A percentile compares a stretch with the other conserved stretches of the same genome.
Conservation (phyloP, 1,139 yeast species). For the Yamadazyma atlantica region DNA sequence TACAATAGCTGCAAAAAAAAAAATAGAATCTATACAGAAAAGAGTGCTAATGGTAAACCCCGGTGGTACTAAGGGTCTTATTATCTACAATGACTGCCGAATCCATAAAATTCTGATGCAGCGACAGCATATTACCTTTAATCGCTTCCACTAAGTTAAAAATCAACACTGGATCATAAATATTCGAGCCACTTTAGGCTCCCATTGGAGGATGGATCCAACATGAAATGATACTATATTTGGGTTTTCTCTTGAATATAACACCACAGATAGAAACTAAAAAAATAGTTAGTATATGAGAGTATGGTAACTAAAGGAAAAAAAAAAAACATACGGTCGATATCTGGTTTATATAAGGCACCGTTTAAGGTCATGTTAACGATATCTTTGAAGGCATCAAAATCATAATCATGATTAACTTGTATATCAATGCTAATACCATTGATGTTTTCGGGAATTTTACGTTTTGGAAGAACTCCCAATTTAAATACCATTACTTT, state of each 20-base stretch:
- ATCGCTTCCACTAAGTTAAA: constrained; percentile 16
- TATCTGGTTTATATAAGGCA: constrained; percentile 15
- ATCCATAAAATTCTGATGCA: constrained; percentile 5
- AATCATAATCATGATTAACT: constrained; percentile 11
- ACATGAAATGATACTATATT: constrained; percentile 21
- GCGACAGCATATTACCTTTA: constrained; percentile 9
- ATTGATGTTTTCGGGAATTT: constrained; percentile 7
- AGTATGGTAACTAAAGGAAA: neutral
- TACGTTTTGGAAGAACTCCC: constrained; percentile 18
- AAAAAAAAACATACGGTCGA: constrained; percentile 16
- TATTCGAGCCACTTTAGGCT: constrained; percentile 7
- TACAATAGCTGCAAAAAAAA: neutral
- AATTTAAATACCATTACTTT: constrained; percentile 16
- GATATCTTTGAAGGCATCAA: constrained; percentile 14
- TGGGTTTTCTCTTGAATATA: constrained; percentile 14
- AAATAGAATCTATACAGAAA: too few relatives aligned
- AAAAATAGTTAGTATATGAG: constrained; percentile 3
- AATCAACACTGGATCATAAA: constrained; percentile 12
- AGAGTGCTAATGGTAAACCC: constrained; percentile 3
- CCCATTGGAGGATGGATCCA: constrained; percentile 22
- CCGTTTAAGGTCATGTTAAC: constrained; percentile 14
- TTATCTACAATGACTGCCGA: constrained; percentile 19
- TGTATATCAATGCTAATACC: constrained; percentile 15
- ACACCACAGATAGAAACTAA: constrained; percentile 23
- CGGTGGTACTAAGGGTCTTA: constrained; percentile 8